Evolutionary conservation across 441 rosid genomes (phyloP), one percentile per base, ranked within the genome.

Genomic region (Arabidopsis lyrata): DNA sequence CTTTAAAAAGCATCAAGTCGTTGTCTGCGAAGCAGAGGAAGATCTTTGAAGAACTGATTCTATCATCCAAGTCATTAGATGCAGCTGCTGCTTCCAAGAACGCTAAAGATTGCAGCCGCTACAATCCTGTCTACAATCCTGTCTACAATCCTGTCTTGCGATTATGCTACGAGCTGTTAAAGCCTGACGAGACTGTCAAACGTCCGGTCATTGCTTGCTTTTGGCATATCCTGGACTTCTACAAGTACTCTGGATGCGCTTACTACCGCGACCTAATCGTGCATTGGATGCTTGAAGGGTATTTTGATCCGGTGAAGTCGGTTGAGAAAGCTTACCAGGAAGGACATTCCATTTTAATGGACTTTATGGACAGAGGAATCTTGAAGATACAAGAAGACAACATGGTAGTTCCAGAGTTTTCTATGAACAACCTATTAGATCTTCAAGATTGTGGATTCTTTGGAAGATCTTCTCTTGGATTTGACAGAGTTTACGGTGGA

Each of bases 281-380:
- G 3, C 80, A 82, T 15, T 88, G 90, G 95, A 83, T 87, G 66
- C 65, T 88, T 80, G 92, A 90, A 77, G 90, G 91, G 4, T 83
- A 62, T 22, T 80, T 87, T 44, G 80, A 75, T 60, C 59, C 74
- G 42, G 7, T 47, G 9, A 64, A 81, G 59, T 52, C 58, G 44
- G 74, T 88, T 27, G 75, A 81, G 66, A 73, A 76, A 63, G 84
- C 86, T 20, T 87, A 90, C 44, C 55, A 75, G 27, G 48, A 75
- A 0, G 91, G 86, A 5, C 89, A 85, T 52, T 0, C 6, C 8
- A 77, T 83, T 27, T 39, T 86, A 48, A 86, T 84, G 87, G 70
- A 82, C 45, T 83, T 90, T 75, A 74, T 73, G 22, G 70, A 61
- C 29, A 75, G 77, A 31, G 78, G 82, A 41, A 61, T 88, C 63